phyloP scores from a whole-genome alignment of 108 stramenopile genomes.

The Stephanodiscus minutulus region DNA sequence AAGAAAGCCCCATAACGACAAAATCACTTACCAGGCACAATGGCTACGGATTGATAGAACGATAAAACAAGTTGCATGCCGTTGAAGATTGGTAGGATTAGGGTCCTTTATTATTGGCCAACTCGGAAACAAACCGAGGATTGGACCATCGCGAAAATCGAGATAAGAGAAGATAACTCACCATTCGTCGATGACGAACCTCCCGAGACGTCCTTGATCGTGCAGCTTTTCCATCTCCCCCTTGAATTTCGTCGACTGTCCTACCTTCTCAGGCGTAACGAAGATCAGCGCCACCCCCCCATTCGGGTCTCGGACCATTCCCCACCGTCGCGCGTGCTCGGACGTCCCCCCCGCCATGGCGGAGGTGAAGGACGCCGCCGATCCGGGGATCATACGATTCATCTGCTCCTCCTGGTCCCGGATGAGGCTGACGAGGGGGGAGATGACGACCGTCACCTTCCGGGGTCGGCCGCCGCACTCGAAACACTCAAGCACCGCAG shows the following conservation, averaged over 20 bases:
- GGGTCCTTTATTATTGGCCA: constrained; percentile 34
- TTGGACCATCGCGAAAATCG: not conserved
- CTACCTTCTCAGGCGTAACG: constrained; percentile 94
- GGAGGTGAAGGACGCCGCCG: constrained; percentile 69
- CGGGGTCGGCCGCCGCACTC: constrained; percentile 8
- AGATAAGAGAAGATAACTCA: not conserved
- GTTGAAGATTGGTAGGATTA: constrained; percentile 57
- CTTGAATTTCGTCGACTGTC: constrained; percentile 52
- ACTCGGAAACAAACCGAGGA: not conserved
- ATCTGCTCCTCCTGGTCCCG: constrained; percentile 94
- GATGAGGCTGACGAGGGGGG: constrained; percentile 92
- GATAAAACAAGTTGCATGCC: not conserved
- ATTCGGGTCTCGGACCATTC: constrained; percentile 58
- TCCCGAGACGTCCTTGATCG: constrained; percentile 66
- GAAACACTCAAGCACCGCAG: constrained; percentile 63
- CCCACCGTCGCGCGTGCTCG: constrained; percentile 70
- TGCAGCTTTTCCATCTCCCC: constrained; percentile 72
- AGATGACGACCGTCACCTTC: constrained; percentile 84
- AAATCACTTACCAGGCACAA: constrained; percentile 10
- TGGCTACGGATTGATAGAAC: not conserved
- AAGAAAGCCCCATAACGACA: not conserved
- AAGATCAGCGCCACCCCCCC: constrained; percentile 82
- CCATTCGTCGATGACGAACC: constrained; percentile 94
- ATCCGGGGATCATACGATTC: constrained; percentile 60
- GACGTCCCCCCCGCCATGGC: constrained; percentile 51